Base-by-base conservation (phyloP, 73 alveolate genomes). In the Strombidium stylifer region DNA sequence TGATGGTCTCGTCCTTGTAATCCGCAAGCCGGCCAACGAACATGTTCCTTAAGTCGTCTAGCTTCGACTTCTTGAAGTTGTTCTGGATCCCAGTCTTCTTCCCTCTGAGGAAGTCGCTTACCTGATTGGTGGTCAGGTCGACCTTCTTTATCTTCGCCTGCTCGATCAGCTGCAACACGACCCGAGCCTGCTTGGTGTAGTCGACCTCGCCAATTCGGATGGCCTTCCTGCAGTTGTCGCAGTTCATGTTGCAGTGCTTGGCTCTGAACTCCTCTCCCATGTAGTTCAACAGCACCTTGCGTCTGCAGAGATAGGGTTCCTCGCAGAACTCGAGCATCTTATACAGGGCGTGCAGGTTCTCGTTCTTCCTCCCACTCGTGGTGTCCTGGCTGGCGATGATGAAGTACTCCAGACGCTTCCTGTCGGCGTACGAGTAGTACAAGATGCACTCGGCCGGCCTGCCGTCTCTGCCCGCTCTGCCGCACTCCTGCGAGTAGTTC, bases 391-490 rank as follows among this genome's bases (percentile, higher is more conserved):
- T 31, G 53, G 46, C 20, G 23, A 57, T 45, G 32, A 78, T 68
- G 42, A 90, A 88, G 67, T 69, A 90, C 48, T 90, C 97, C 12
- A 73, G 59, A 0, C 86, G 37, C 85, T 78, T 93, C 56, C 97
- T 61, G 77, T 93, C 98, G 30, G 65, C 42, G 45, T 80, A 84
- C n/a, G 86, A 57, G 73, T 87, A 94, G 86, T 78, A 94, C 85
- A 94, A 73, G 45, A 92, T 86, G 64, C 99, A 94, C 14, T 88
- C 69, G 7, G 98, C 86, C 26, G 87, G 86, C 30, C 71, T 59
- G 15, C 95, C 94, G 62, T 94, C 99, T 73, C 99, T 71, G 21
- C 99, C 99, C 4, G 98, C 98, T 20, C 99, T 55, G n/a, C 99
- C 99, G 23, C 95, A 86, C 67, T 94, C 99, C 76, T 94, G 96